phyloP scores from a whole-genome alignment of 108 stramenopile species.

The Poteriospumella lacustris region DNA sequence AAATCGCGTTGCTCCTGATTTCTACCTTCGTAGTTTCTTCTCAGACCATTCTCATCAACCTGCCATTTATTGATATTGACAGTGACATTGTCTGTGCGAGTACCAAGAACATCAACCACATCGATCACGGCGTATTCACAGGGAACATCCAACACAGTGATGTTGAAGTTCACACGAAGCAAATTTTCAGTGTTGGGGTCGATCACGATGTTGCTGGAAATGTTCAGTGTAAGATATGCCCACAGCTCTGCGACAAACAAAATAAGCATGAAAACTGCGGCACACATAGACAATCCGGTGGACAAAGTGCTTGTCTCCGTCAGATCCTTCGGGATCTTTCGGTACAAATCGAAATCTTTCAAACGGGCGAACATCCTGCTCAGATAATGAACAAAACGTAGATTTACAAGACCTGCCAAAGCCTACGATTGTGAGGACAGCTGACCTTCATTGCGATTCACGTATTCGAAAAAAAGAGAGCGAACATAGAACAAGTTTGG shows the following conservation, averaged over 20 bases:
- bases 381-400: too few relatives aligned
- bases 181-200: constrained; percentile 64
- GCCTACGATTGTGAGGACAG: too few relatives aligned
- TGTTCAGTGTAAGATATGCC: constrained; percentile 63
- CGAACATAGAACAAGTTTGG: too few relatives aligned
- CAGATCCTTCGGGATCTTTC: constrained; percentile 16
- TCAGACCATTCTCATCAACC: constrained; percentile 75
- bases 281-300: not conserved
- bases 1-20: constrained; percentile 77
- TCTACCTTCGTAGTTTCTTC: constrained; percentile 68
- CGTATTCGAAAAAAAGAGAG: too few relatives aligned
- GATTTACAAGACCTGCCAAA: too few relatives aligned
- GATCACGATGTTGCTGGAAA: constrained; percentile 64
- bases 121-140: constrained; percentile 81
- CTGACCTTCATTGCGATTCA: too few relatives aligned
- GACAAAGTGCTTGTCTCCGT: constrained; percentile 4
- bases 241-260: constrained; percentile 76
- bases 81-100: constrained; percentile 86
- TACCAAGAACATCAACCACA: constrained; percentile 63
- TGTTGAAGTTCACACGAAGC: constrained; percentile 78
- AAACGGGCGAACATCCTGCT: not conserved
- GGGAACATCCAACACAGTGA: constrained; percentile 75
- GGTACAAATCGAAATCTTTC: constrained; percentile 17
- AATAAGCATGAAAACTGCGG: constrained; percentile 73
- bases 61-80: constrained; percentile 87